Evolutionary conservation across 2,329 filamentous ascomycete species (phyloP).

Genomic region (Pseudopyricularia cyperi): DNA sequence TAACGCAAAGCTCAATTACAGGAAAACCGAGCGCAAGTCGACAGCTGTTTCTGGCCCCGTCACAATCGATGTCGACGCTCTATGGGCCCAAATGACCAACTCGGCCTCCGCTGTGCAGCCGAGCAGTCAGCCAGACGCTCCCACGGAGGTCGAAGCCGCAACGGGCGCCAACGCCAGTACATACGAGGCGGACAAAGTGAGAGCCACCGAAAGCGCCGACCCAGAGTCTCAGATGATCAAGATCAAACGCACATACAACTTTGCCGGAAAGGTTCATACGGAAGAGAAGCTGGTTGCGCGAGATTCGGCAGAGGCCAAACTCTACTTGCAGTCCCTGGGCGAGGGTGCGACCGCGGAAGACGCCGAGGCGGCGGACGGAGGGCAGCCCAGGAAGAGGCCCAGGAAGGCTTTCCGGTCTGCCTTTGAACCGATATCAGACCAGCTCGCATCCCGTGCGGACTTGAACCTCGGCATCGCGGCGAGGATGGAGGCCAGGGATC

Average conservation of each 20-base stretch:
- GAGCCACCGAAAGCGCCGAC: conserved; percentile 8
- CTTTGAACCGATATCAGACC: conserved; percentile 44
- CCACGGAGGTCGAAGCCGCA: conserved; percentile 6
- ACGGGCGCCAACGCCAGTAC: not conserved
- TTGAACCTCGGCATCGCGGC: conserved; percentile 43
- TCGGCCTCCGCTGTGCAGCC: not conserved
- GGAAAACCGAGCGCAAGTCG: conserved; percentile 43
- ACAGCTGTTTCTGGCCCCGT: conserved; percentile 41
- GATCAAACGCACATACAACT: conserved; percentile 62
- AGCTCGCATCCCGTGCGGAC: conserved; percentile 33
- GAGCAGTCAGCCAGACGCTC: not conserved
- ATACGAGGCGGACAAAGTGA: conserved; percentile 3
- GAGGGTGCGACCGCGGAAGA: conserved; percentile 13
- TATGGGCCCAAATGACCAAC: conserved; percentile 53
- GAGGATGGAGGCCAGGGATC: conserved; percentile 32
- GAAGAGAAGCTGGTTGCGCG: conserved; percentile 58
- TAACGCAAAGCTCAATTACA: conserved; percentile 10
- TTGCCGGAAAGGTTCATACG: conserved; percentile 58
- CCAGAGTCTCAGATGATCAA: conserved; percentile 33
- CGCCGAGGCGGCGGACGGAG: conserved; percentile 12
- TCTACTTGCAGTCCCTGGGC: conserved; percentile 43
- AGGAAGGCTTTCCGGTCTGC: conserved; percentile 45
- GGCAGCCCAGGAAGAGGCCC: conserved; percentile 28
- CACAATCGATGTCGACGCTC: conserved; percentile 57
- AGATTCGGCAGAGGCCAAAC: conserved; percentile 51